Conservation (phyloP, 805 yeast genomes). For the Barnettozyma californica region DNA sequence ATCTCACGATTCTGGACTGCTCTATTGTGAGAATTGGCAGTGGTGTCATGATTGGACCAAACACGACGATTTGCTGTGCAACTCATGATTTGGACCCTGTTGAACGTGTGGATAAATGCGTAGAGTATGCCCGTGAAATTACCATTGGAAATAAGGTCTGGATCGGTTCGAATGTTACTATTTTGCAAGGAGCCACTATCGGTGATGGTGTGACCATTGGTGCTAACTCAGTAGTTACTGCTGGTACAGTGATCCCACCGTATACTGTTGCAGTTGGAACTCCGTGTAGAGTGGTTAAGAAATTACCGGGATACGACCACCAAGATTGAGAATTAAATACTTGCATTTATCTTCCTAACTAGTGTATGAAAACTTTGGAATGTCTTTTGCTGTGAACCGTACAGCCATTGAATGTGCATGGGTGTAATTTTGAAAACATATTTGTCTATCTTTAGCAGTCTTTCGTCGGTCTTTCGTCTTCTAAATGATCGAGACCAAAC, state of each 20-base stretch:
- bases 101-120: slow-evolving; percentile 29
- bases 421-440: slow-evolving; percentile 11
- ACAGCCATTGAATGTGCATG: slow-evolving; percentile 14
- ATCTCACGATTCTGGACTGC: slow-evolving; percentile 49
- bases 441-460: neutral
- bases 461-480: slow-evolving; percentile 10
- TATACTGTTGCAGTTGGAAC: slow-evolving; percentile 56
- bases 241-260: slow-evolving; percentile 42
- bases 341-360: slow-evolving; percentile 4
- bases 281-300: slow-evolving; percentile 47
- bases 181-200: slow-evolving; percentile 61
- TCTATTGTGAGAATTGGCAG: slow-evolving; percentile 57
- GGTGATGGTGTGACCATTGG: slow-evolving; percentile 61
- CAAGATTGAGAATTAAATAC: neutral
- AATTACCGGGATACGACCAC: slow-evolving; percentile 17
- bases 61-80: slow-evolving; percentile 53
- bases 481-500: slow-evolving; percentile 25
- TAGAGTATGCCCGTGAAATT: slow-evolving; percentile 54
- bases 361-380: slow-evolving; percentile 23
- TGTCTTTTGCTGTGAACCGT: slow-evolving; percentile 11
- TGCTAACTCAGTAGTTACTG: slow-evolving; percentile 63
- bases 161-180: slow-evolving; percentile 52
- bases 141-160: slow-evolving; percentile 61
- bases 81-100: slow-evolving; percentile 55
- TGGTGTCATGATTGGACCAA: slow-evolving; percentile 58